Evolutionary conservation across 2,329 filamentous ascomycete genomes (phyloP), one percentile per base, ranked within the genome.

Genomic region (Cytospora piceae): DNA sequence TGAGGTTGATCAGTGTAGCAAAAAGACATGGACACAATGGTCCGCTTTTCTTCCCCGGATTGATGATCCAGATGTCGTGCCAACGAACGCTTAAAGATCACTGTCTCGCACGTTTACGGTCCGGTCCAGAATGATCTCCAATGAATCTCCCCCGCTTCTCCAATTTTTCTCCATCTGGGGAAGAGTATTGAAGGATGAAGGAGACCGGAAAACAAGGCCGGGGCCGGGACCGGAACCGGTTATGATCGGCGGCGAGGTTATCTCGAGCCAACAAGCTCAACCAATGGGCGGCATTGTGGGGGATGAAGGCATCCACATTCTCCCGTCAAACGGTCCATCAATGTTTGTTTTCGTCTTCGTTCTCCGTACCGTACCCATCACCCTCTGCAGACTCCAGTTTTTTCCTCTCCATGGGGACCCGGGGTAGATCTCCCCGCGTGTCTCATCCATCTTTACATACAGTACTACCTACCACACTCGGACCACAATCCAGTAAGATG

Each of bases 311-410:
- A 58, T 34, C 60, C 60, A 34, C 60, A 34, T n/a, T 37, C 60
- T 62, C 52, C 59, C 24, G 2, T 61, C 34, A 15, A 37, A 4
- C 11, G 34, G 34, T 37, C 2, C 34, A 15, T 4, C 34, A 15
- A 37, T 37, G 12, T 15, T 37, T 37, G 34, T 55, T 61, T 46
- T 22, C 24, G 37, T 32, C 27, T 31, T 22, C 27, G 17, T 20
- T 60, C 59, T 55, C 63, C 42, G 27, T 37, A 51, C 27, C 32
- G 46, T 51, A 56, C 46, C 63, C 59, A 63, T 59, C 46, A 58
- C 55, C 64, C 63, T 51, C 58, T 39, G 59, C 64, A 63, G 59
- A 66, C 54, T 66, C 64, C 64, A 66, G 32, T 57, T 52, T 52
- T 49, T 58, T 42, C 12, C 39, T 57, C 64, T 66, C 64, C 59